Percentiles rank a stretch among this genome's conserved stretches.
Evolutionary conservation across 2,329 filamentous ascomycete genomes (phyloP).

Genomic region (Ceratocystis destructans): DNA sequence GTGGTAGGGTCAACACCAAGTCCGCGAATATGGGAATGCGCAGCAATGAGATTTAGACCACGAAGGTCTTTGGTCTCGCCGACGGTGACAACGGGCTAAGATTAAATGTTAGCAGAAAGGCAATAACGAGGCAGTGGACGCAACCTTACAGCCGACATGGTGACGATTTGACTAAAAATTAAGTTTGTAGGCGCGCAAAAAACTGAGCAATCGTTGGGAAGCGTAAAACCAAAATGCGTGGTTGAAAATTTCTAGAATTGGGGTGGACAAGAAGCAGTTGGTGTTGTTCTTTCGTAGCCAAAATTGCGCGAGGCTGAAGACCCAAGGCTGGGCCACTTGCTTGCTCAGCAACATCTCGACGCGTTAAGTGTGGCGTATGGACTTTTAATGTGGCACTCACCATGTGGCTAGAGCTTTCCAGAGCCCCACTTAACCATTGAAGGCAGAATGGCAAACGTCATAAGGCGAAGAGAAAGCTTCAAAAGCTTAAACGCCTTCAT

Average conservation of each 20-base stretch:
- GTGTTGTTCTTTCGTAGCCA: background rate
- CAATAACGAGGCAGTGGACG: conserved; percentile 2
- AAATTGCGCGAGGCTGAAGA: conserved; percentile 15
- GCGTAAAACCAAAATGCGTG: background rate
- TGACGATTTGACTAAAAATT: conserved; percentile 21
- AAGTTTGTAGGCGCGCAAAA: background rate
- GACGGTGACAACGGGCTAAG: conserved; percentile 56
- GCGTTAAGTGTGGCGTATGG: conserved; percentile 12
- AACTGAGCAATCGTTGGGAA: background rate
- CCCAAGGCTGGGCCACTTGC: background rate
- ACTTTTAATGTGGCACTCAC: conserved; percentile 2
- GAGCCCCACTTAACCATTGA: conserved; percentile 5
- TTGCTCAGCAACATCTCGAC: conserved; percentile 3
- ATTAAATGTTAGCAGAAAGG: conserved; percentile 16
- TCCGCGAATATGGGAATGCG: conserved; percentile 94
- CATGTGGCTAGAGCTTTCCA: background rate
- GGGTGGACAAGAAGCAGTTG: conserved; percentile 24
- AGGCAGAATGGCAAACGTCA: conserved; percentile 17
- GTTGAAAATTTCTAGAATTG: background rate
- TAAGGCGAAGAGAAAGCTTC: conserved; percentile 11
- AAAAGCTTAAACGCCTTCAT: background rate
- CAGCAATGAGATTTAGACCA: conserved; percentile 92
- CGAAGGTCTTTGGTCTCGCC: conserved; percentile 92
- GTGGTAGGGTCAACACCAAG: conserved; percentile 87
- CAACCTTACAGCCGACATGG: conserved; percentile 41